A percentile compares a stretch with the other conserved stretches of the same genome.
phyloP scores from a whole-genome alignment of 192 early-diverging fungal genomes.

The Borealophlyctis nickersoniae region DNA sequence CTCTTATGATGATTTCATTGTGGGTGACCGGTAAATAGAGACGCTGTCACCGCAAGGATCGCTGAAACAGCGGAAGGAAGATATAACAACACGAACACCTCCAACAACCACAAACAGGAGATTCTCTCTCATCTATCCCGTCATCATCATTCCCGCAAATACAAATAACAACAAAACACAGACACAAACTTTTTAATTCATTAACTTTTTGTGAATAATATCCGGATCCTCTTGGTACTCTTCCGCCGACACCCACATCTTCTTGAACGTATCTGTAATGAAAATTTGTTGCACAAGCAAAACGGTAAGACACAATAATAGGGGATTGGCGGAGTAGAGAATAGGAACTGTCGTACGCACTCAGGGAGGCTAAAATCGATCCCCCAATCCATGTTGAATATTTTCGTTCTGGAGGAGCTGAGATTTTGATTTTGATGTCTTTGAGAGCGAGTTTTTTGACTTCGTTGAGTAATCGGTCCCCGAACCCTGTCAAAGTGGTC shows the following conservation, averaged over 20 bases:
- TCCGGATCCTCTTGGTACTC: slow-evolving; percentile 97
- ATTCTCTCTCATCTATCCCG: too few species aligned
- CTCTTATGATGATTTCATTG: too few species aligned
- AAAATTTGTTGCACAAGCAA: too few species aligned
- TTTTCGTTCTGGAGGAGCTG: slow-evolving; percentile 94
- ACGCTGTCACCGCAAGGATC: too few species aligned
- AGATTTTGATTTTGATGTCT: slow-evolving; percentile 97
- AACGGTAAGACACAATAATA: slow-evolving; percentile 1
- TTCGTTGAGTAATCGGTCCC: slow-evolving; percentile 87
- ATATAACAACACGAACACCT: too few species aligned
- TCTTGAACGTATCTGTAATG: slow-evolving; percentile 84
- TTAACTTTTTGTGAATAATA: slow-evolving; percentile 57
- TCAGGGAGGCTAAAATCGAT: slow-evolving; percentile 89
- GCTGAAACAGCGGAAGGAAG: too few species aligned
- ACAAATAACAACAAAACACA: too few species aligned
- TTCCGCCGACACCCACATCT: slow-evolving; percentile 99
- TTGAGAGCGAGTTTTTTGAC: slow-evolving; percentile 85
- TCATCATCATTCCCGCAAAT: too few species aligned
- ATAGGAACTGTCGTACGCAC: slow-evolving; percentile 38
- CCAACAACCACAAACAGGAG: too few species aligned
- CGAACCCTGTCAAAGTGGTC: slow-evolving; percentile 78
- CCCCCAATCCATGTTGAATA: slow-evolving; percentile 99
- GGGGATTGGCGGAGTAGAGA: background rate
- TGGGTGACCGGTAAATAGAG: too few species aligned
- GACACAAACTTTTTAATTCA: too few species aligned